These are phyloP conservation scores for Aureobasidium sp. DNA, from an alignment of 2,329 filamentous ascomycete genomes.

Conservation along the genomic window DNA sequence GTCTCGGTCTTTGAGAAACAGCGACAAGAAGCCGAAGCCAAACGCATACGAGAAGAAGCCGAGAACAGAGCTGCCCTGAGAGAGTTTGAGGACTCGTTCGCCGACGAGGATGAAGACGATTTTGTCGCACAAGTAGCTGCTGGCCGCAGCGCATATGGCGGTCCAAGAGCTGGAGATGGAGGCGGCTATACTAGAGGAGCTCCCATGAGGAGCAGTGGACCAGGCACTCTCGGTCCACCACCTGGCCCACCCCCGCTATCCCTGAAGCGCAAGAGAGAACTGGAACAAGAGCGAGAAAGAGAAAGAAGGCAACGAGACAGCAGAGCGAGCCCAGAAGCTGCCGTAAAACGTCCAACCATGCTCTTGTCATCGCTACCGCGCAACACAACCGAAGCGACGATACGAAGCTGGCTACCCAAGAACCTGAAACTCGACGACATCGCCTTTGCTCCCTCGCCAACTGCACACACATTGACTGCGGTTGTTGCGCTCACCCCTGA, in stretches of 20 bases:
- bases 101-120: conserved; percentile 40
- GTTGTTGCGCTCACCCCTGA: conserved; percentile 76
- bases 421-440: conserved; percentile 64
- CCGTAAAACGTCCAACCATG: conserved; percentile 38
- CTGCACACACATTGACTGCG: conserved; percentile 53
- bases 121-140: conserved; percentile 25
- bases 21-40: conserved; percentile 82
- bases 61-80: conserved; percentile 83
- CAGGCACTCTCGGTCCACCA: conserved; percentile 41
- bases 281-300: conserved; percentile 20
- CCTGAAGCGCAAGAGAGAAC: conserved; percentile 28
- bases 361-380: conserved; percentile 49
- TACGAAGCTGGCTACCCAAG: conserved; percentile 43
- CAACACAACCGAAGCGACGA: conserved; percentile 42
- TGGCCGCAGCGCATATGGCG: conserved; percentile 20
- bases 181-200: conserved; percentile 22
- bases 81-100: conserved; percentile 78
- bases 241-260: conserved; percentile 27
- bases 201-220: conserved; percentile 39
- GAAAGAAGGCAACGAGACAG: neutral
- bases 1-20: conserved; percentile 85
- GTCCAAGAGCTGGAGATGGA: conserved; percentile 8
- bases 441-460: conserved; percentile 53
- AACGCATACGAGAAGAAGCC: conserved; percentile 72
- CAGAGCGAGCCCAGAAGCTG: neutral